These are phyloP conservation scores for Pseudogymnoascus sp. DNA, from an alignment of 2,329 filamentous ascomycete species.

Conservation along the genomic window DNA sequence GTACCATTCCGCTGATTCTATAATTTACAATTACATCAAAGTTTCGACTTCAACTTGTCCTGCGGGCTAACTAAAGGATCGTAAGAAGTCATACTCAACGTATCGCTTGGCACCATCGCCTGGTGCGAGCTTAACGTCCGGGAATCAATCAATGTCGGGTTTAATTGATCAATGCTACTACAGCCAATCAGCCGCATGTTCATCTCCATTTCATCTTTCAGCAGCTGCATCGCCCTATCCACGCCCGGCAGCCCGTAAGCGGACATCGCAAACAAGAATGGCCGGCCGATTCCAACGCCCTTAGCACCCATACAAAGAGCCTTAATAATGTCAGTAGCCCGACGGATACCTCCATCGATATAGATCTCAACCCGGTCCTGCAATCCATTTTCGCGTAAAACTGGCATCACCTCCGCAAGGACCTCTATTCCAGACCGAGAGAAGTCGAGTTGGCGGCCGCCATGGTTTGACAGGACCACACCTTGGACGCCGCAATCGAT, in stretches of 20 bases:
- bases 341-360: conserved; percentile 82
- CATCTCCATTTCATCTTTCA: conserved; percentile 98
- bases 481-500: conserved; percentile 75
- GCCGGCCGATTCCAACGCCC: conserved; percentile 88
- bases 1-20: too few relatives aligned
- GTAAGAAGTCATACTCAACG: conserved; percentile 35
- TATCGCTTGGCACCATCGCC: conserved; percentile 55
- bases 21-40: too few relatives aligned
- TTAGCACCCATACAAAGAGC: conserved; percentile 86
- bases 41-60: conserved; percentile 40
- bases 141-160: conserved; percentile 72
- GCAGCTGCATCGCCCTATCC: conserved; percentile 82
- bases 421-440: conserved; percentile 84
- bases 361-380: conserved; percentile 78
- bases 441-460: conserved; percentile 88
- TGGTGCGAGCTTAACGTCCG: conserved; percentile 59
- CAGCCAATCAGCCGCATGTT: conserved; percentile 93
- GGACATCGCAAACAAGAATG: conserved; percentile 94
- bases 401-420: conserved; percentile 87
- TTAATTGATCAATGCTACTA: conserved; percentile 66
- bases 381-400: conserved; percentile 66
- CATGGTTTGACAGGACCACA: conserved; percentile 93
- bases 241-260: conserved; percentile 84
- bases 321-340: conserved; percentile 92
- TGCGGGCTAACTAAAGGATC: conserved; percentile 43